phyloP scores from a whole-genome alignment of 192 early-diverging fungal species.

The Phlyctochytrium arcticum region DNA sequence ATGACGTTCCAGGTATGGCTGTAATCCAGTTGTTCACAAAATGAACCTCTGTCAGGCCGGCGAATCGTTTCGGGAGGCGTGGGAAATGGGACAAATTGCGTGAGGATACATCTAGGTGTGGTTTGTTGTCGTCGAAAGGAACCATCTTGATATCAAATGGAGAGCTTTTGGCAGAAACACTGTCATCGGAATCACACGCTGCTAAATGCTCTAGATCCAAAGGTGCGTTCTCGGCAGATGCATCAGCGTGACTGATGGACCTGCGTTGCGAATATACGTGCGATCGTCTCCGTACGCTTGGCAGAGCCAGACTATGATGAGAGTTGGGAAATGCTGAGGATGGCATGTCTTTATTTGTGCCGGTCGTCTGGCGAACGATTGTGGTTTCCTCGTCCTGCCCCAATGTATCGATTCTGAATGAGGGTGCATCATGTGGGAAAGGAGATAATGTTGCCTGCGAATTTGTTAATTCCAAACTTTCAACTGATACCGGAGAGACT shows the following conservation, averaged over 20 bases:
- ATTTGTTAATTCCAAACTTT: background rate
- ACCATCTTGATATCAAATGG: background rate
- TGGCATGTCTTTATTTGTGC: too few relatives aligned
- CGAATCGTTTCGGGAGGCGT: background rate
- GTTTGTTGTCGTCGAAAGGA: background rate
- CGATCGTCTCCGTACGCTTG: conserved; percentile 7
- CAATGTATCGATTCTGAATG: too few relatives aligned
- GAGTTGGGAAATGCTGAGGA: too few relatives aligned
- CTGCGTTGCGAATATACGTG: conserved; percentile 22
- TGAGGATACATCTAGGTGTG: conserved; percentile 12
- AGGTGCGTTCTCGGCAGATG: conserved; percentile 9
- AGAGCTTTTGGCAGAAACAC: background rate
- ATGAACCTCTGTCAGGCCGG: conserved; percentile 8
- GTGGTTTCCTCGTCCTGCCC: too few relatives aligned
- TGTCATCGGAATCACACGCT: background rate
- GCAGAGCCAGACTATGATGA: background rate
- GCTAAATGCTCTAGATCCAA: conserved; percentile 11
- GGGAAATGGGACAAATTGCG: conserved; percentile 26
- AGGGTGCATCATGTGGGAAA: too few relatives aligned
- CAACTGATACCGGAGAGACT: background rate
- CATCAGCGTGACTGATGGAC: conserved; percentile 9
- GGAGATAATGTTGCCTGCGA: too few relatives aligned
- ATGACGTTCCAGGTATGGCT: background rate
- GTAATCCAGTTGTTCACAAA: conserved; percentile 26
- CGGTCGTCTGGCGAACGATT: background rate